These are phyloP conservation scores for Thielaviopsis euricoi DNA, from an alignment of 2,329 filamentous ascomycete genomes.

Conservation along the genomic window DNA sequence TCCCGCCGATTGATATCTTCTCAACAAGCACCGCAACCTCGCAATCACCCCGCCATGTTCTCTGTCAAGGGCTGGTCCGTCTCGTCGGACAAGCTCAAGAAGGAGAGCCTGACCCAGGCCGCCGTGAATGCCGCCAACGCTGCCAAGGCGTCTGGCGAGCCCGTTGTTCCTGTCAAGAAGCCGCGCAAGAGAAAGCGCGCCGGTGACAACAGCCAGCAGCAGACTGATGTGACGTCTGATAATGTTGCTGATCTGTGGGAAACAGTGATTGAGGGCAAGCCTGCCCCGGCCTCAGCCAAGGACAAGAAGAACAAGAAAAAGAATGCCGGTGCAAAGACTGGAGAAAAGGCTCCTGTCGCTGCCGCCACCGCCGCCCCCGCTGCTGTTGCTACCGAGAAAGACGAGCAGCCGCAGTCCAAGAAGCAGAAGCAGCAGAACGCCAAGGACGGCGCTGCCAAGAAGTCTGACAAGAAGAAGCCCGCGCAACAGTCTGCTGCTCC, in stretches of 20 bases:
- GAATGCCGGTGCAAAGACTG: constrained; percentile 15
- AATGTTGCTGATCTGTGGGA: constrained; percentile 71
- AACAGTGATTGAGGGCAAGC: constrained; percentile 57
- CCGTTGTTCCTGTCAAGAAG: constrained; percentile 21
- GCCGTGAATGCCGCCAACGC: constrained; percentile 16
- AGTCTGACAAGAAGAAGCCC: constrained; percentile 17
- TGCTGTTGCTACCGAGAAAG: constrained; percentile 17
- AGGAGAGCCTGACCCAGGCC: constrained; percentile 33
- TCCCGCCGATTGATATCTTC: not conserved
- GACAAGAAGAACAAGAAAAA: constrained; percentile 19
- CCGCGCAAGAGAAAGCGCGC: constrained; percentile 43
- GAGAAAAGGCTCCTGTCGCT: constrained; percentile 13
- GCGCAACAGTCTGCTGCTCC: constrained; percentile 15
- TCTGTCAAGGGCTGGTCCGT: constrained; percentile 87
- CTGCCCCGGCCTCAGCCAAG: constrained; percentile 13
- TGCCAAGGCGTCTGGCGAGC: constrained; percentile 14
- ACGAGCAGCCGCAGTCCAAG: constrained; percentile 16
- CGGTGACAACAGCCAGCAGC: constrained; percentile 16
- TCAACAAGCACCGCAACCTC: not conserved
- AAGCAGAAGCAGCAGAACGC: constrained; percentile 23
- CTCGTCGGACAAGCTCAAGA: constrained; percentile 52
- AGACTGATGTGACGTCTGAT: constrained; percentile 38
- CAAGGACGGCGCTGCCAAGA: constrained; percentile 13
- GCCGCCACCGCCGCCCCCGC: not conserved
- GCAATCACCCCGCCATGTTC: constrained; percentile 47